Evolutionary conservation across 1,284 basidiomycete species (phyloP).

Genomic region (Agaricales sp.): DNA sequence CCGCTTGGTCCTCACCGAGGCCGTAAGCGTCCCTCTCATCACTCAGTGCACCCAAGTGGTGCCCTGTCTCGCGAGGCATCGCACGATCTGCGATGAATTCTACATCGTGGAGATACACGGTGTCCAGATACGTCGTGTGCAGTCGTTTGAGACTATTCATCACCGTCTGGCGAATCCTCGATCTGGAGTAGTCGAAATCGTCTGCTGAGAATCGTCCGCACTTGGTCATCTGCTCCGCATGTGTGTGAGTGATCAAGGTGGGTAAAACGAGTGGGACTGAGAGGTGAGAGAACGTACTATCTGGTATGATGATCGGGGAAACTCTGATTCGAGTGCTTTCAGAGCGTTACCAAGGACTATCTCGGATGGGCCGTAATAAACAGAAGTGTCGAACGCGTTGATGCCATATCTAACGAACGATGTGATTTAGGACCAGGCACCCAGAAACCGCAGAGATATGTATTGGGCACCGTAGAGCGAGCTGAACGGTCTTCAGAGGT

Average conservation of each 20-base stretch:
- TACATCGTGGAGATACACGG: conserved; percentile 86
- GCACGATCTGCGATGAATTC: conserved; percentile 73
- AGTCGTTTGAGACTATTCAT: conserved; percentile 65
- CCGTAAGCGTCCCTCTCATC: conserved; percentile 51
- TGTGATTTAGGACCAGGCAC: neutral
- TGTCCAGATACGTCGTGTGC: conserved; percentile 76
- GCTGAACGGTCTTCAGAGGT: conserved; percentile 65
- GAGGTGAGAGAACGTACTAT: conserved; percentile 35
- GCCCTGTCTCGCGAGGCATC: conserved; percentile 38
- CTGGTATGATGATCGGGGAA: conserved; percentile 72
- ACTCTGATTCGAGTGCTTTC: conserved; percentile 52
- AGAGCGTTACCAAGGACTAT: conserved; percentile 76
- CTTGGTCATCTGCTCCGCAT: conserved; percentile 92
- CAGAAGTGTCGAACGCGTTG: conserved; percentile 81
- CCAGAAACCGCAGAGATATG: neutral
- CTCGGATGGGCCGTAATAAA: conserved; percentile 89
- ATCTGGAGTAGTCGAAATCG: conserved; percentile 76
- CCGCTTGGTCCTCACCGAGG: conserved; percentile 46
- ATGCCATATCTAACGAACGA: conserved; percentile 67
- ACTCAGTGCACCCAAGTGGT: conserved; percentile 44
- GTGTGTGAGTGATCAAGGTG: conserved; percentile 4
- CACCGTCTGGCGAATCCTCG: conserved; percentile 61
- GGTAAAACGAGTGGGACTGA: neutral
- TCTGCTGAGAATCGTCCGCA: conserved; percentile 76
- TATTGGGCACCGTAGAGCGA: conserved; percentile 60